Evolutionary conservation across 202 grass and related monocot species (phyloP).

Genomic region (Musa balbisiana): DNA sequence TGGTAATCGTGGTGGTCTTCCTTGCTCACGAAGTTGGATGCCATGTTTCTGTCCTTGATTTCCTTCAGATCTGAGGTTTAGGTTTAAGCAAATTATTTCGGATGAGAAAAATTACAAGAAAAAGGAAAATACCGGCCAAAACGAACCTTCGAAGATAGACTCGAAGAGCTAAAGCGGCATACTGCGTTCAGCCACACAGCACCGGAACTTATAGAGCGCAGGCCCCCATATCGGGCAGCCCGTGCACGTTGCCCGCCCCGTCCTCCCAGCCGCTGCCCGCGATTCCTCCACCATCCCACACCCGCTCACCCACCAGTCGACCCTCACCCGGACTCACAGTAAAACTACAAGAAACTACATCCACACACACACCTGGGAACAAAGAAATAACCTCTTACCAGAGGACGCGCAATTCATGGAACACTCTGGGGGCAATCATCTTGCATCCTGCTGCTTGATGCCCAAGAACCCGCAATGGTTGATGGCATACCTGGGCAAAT

Average conservation of each 20-base stretch:
- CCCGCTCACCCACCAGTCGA: no score
- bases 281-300: no score
- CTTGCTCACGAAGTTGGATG: slow-evolving; percentile 63
- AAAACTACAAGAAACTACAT: no score
- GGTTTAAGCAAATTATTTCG: neutral
- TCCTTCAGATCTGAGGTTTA: slow-evolving; percentile 5
- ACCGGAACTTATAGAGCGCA: slow-evolving; percentile 39
- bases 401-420: neutral
- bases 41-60: slow-evolving; percentile 27
- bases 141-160: neutral
- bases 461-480: neutral
- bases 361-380: no score
- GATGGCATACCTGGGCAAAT: neutral
- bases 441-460: neutral
- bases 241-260: neutral
- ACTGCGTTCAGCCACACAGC: slow-evolving; percentile 18
- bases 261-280: neutral
- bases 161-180: slow-evolving; percentile 31
- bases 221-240: slow-evolving; percentile 23
- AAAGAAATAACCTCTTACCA: no score
- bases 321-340: no score
- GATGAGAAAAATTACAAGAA: neutral
- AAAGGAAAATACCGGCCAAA: neutral
- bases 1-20: slow-evolving; percentile 34
- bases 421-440: neutral